Conservation (phyloP, 2,329 filamentous ascomycete genomes). For the Fusarium sp. region DNA sequence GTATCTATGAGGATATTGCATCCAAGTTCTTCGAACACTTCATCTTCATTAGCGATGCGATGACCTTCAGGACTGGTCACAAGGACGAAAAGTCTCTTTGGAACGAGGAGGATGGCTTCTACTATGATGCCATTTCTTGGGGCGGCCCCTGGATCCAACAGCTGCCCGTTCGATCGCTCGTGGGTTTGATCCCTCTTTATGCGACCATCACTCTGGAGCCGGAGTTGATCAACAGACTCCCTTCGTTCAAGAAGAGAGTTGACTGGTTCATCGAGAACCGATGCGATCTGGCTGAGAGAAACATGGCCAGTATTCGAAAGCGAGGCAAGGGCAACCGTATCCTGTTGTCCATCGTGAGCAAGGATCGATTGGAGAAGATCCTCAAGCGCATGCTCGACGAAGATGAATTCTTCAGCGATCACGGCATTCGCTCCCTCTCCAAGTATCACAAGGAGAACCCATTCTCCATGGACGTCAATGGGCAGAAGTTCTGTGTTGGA, state of each 20-base stretch:
- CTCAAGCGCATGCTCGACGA: constrained; percentile 93
- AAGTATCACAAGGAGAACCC: constrained; percentile 92
- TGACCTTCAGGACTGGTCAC: constrained; percentile 81
- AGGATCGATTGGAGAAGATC: constrained; percentile 90
- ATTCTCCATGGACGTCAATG: constrained; percentile 95
- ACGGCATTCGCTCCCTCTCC: constrained; percentile 91
- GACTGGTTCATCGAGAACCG: constrained; percentile 95
- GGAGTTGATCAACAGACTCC: constrained; percentile 90
- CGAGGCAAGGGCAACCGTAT: constrained; percentile 91
- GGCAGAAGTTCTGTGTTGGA: constrained; percentile 85
- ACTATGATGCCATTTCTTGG: constrained; percentile 98
- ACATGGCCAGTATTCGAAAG: constrained; percentile 92
- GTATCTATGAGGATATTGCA: constrained; percentile 95
- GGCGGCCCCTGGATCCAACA: constrained; percentile 94
- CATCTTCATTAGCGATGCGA: constrained; percentile 96
- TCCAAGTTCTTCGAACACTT: constrained; percentile 99
- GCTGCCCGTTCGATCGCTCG: constrained; percentile 89
- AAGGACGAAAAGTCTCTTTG: constrained; percentile 85
- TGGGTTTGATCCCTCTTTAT: constrained; percentile 93
- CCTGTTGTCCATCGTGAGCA: constrained; percentile 89
- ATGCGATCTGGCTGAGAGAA: constrained; percentile 87
- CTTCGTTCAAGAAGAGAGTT: constrained; percentile 90
- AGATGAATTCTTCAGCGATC: constrained; percentile 89
- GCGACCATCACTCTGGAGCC: constrained; percentile 93
- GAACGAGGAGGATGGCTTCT: constrained; percentile 97